Evolutionary conservation across 1,284 basidiomycete species (phyloP).

Genomic region (Ceratobasidium sp.): DNA sequence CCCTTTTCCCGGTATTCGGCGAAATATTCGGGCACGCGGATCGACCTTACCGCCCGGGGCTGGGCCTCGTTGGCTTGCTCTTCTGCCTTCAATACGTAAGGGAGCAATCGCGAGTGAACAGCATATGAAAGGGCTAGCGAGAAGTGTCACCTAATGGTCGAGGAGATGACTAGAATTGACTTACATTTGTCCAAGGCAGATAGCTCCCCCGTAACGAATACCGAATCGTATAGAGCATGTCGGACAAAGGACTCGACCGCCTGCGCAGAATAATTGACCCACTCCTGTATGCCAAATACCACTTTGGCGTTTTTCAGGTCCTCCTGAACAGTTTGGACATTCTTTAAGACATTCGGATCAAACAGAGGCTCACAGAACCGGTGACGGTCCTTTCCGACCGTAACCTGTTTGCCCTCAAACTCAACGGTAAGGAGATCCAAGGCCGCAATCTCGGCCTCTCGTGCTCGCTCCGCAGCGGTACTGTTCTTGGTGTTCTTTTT

Average conservation of each 20-base stretch:
- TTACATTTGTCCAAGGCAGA: constrained; percentile 78
- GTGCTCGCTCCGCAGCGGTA: constrained; percentile 77
- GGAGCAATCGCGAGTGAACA: constrained; percentile 74
- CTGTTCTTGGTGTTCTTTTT: constrained; percentile 58
- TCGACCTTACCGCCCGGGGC: constrained; percentile 66
- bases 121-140: constrained; percentile 68
- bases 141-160: constrained; percentile 30
- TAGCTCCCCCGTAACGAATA: constrained; percentile 85
- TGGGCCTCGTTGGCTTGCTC: constrained; percentile 60
- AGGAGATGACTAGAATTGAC: constrained; percentile 42
- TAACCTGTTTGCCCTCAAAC: constrained; percentile 63
- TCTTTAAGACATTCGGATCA: constrained; percentile 51
- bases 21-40: constrained; percentile 91
- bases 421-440: constrained; percentile 78
- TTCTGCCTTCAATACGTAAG: constrained; percentile 69
- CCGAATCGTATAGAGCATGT: constrained; percentile 37
- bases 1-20: constrained; percentile 87
- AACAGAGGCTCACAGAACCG: constrained; percentile 90
- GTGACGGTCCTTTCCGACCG: constrained; percentile 86
- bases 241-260: constrained; percentile 25
- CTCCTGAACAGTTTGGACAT: constrained; percentile 43
- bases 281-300: constrained; percentile 63
- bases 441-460: constrained; percentile 79
- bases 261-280: constrained; percentile 64
- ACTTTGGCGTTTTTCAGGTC: constrained; percentile 36